Conservation (phyloP, 2,329 filamentous ascomycete genomes). For the Didymella glomerata region DNA sequence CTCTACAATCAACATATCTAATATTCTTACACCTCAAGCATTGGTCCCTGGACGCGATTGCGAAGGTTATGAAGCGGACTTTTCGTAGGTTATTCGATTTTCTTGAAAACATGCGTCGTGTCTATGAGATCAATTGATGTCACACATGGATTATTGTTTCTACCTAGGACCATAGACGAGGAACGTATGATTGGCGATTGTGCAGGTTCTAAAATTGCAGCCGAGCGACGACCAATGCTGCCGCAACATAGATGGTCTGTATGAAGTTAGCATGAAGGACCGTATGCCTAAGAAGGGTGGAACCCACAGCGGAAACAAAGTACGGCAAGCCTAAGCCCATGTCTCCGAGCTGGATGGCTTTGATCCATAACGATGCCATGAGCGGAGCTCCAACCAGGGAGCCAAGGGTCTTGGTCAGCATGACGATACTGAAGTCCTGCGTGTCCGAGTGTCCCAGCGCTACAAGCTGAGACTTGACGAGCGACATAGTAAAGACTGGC, state of each 20-base stretch:
- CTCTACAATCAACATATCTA: no score
- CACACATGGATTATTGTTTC: no score
- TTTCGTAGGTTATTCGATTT: no score
- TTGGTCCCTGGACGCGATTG: no score
- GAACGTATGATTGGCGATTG: no score
- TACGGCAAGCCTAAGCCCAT: slow-evolving; percentile 46
- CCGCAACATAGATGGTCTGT: neutral
- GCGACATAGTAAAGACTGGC: slow-evolving; percentile 51
- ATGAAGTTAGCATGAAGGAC: neutral
- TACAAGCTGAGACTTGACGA: slow-evolving; percentile 48
- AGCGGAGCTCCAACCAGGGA: slow-evolving; percentile 49
- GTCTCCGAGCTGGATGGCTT: slow-evolving; percentile 47
- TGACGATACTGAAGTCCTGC: slow-evolving; percentile 51
- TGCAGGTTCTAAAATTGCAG: neutral
- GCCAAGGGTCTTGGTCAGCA: slow-evolving; percentile 49
- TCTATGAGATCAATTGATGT: no score
- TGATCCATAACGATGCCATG: slow-evolving; percentile 50
- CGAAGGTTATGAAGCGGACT: no score
- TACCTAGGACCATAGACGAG: no score
- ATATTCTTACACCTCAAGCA: no score
- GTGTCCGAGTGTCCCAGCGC: slow-evolving; percentile 37
- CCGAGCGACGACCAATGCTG: neutral
- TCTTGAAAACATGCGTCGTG: no score
- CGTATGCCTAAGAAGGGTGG: no score
- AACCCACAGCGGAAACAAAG: slow-evolving; percentile 26